Percentiles rank a stretch among this genome's conserved stretches.
These are phyloP conservation scores for Prunus armeniaca DNA, from an alignment of 306 rosid species.

Conservation along the genomic window DNA sequence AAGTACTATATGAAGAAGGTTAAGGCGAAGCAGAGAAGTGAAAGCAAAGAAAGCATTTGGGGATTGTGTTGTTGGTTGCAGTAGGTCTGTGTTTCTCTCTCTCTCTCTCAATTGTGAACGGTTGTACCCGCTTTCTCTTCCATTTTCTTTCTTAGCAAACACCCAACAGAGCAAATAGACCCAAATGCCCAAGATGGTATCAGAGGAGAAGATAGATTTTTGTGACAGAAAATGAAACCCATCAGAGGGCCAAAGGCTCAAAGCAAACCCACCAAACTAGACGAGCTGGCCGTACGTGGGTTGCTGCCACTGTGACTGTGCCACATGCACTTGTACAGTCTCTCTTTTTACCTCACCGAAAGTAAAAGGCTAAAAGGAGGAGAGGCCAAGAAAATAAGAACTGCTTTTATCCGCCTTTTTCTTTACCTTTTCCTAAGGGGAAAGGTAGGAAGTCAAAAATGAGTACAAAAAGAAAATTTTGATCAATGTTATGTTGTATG, in stretches of 20 bases:
- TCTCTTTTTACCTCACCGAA: slow-evolving; percentile 11
- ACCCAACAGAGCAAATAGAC: neutral
- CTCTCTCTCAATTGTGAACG: slow-evolving; percentile 4
- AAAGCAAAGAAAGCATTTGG: slow-evolving; percentile 17
- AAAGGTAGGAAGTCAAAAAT: slow-evolving; percentile 2
- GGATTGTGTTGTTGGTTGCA: neutral
- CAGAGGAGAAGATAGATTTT: neutral
- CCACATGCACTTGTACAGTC: neutral
- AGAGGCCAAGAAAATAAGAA: neutral
- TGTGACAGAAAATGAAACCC: neutral
- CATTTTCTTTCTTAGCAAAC: slow-evolving; percentile 10
- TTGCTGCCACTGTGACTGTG: neutral
- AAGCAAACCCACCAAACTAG: neutral
- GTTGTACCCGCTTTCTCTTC: neutral
- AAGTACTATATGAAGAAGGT: slow-evolving; percentile 9
- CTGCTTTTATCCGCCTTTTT: neutral
- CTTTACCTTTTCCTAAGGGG: neutral
- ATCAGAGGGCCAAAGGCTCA: neutral
- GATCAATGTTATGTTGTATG: neutral
- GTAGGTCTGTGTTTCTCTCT: neutral
- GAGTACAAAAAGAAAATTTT: neutral
- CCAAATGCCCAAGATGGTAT: neutral
- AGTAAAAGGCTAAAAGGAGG: neutral
- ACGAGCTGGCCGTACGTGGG: slow-evolving; percentile 1
- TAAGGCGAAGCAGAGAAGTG: slow-evolving; percentile 34